These are phyloP conservation scores for Hyphopichia burtonii DNA, from an alignment of 1,139 yeast species.

Conservation along the genomic window DNA sequence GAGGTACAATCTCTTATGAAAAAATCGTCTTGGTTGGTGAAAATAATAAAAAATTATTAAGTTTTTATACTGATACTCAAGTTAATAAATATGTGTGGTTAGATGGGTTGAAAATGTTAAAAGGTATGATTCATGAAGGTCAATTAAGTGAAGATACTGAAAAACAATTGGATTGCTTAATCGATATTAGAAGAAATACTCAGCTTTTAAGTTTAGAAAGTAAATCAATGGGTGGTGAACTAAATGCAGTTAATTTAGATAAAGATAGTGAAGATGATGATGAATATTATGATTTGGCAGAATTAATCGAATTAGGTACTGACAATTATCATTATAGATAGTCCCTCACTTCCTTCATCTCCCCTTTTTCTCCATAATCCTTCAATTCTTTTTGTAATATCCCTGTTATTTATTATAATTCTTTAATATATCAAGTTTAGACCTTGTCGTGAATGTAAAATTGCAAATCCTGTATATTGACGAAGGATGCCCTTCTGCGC, in stretches of 20 bases:
- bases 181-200: slow-evolving; percentile 60
- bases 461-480: background rate
- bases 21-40: slow-evolving; percentile 51
- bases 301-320: slow-evolving; percentile 35
- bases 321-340: slow-evolving; percentile 43
- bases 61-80: slow-evolving; percentile 69
- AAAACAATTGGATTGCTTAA: slow-evolving; percentile 55
- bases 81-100: slow-evolving; percentile 74
- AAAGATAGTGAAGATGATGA: slow-evolving; percentile 32
- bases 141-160: slow-evolving; percentile 58
- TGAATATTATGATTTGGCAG: slow-evolving; percentile 43
- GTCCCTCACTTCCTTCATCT: slow-evolving; percentile 1
- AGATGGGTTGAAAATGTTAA: slow-evolving; percentile 72
- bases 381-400: background rate
- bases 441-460: background rate
- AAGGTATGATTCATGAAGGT: slow-evolving; percentile 30
- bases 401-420: background rate
- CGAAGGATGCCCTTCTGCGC: background rate
- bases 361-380: background rate
- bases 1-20: slow-evolving; percentile 55
- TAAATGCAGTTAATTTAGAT: slow-evolving; percentile 22
- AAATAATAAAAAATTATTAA: slow-evolving; percentile 40
- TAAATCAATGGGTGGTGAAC: slow-evolving; percentile 17
- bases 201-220: slow-evolving; percentile 61
- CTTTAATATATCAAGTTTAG: background rate